Base-by-base conservation (phyloP, 441 rosid genomes). In the Breynia disticha region DNA sequence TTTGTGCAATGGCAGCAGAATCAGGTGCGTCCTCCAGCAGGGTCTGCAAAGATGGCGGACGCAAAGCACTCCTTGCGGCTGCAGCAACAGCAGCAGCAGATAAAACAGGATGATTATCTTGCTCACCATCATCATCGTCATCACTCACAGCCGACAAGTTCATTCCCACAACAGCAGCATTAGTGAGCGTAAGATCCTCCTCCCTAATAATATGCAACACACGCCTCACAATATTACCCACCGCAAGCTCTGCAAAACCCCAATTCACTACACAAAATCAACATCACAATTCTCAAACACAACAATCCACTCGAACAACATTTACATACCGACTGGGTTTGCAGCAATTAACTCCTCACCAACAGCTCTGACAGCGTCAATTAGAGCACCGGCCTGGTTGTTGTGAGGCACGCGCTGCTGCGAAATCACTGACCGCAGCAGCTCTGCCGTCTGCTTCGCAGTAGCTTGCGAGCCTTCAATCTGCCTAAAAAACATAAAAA, bases 401-500 rank as follows among this genome's bases (percentile, higher is more conserved):
- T 80, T 80, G 57, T 80, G 75, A 45, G 95, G 95, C 50, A 94
- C 77, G 19, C 95, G 76, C 54, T 83, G 94, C 76, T 87, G 86
- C 0, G 97, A 93, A 59, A 94, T 89, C 52, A 94, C 96, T 0
- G 87, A 83, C 45, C 96, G 78, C 52, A 90, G 81, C 47, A 94
- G 71, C 57, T 87, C 95, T 6, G 86, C 95, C 0, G 99, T 75
- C 68, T 66, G 84, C 77, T 69, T 80, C 0, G 99, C 88, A 11
- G 97, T 86, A 18, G 97, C 96, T n/a, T 84, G 96, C 42, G 97
- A 87, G 32, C 99, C 99, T 65, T 94, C 99, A 41, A 94, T 80
- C 85, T 85, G 80, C 44, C 96, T 87, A 87, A 62, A 60, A 19
- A 44, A n/a, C 50, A 35, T 42, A 46, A 7, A 46, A 49, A 41